phyloP scores from a whole-genome alignment of 768 basidiomycete genomes.

The Paxillus involutus region DNA sequence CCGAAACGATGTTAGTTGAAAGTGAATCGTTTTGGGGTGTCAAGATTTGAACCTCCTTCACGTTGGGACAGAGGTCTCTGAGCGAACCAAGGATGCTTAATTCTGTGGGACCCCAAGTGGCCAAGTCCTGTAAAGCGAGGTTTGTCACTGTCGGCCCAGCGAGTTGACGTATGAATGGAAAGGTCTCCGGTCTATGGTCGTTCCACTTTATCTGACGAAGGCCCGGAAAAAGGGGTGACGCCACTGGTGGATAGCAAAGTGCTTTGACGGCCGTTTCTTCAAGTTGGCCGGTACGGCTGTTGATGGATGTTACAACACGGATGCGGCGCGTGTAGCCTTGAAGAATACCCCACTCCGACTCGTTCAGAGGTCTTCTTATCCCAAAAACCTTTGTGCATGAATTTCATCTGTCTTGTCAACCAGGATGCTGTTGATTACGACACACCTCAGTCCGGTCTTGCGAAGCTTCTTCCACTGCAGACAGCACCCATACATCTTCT shows the following conservation, averaged over 20 bases:
- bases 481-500: background rate
- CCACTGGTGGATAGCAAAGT: conserved; percentile 1
- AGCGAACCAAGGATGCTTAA: background rate
- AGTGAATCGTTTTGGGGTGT: background rate
- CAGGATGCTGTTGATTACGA: too few relatives aligned
- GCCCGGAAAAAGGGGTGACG: background rate
- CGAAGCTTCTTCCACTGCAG: background rate
- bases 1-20: background rate
- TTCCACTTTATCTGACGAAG: conserved; percentile 1
- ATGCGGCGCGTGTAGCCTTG: background rate
- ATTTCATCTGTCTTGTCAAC: too few relatives aligned
- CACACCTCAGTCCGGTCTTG: background rate
- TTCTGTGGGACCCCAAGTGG: background rate
- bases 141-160: conserved; percentile 2
- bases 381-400: background rate
- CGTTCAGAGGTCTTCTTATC: background rate
- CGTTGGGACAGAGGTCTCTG: background rate
- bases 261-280: background rate
- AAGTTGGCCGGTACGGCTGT: background rate
- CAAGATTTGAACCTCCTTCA: background rate
- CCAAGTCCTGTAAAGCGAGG: background rate
- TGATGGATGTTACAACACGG: background rate
- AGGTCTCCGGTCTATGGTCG: background rate
- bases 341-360: background rate
- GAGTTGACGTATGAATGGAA: conserved; percentile 2